phyloP scores from a whole-genome alignment of 2,329 filamentous ascomycete genomes.

The Lachnellula hyalina region DNA sequence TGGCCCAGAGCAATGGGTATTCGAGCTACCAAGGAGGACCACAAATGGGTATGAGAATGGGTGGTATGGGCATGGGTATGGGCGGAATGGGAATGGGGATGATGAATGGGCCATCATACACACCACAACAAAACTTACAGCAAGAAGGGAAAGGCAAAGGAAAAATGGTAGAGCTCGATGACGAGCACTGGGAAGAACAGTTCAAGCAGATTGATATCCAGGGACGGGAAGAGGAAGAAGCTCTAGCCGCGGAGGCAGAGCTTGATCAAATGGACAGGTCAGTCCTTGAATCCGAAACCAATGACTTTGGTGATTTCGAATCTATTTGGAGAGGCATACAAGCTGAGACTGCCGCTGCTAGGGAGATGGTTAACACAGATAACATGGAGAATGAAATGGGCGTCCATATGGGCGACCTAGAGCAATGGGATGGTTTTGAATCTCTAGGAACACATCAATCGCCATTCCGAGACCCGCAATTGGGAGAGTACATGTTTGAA shows the following conservation, averaged over 20 bases:
- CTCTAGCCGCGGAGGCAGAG: slow-evolving; percentile 48
- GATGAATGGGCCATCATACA: slow-evolving; percentile 37
- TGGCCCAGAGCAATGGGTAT: slow-evolving; percentile 39
- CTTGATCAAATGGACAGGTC: slow-evolving; percentile 84
- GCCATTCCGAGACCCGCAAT: slow-evolving; percentile 65
- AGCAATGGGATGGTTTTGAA: slow-evolving; percentile 76
- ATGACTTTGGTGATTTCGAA: slow-evolving; percentile 83
- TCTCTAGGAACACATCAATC: slow-evolving; percentile 58
- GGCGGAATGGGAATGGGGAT: slow-evolving; percentile 39
- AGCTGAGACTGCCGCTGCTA: slow-evolving; percentile 66
- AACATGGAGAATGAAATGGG: slow-evolving; percentile 47
- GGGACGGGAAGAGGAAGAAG: slow-evolving; percentile 40
- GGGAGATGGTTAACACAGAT: slow-evolving; percentile 63
- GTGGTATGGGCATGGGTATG: slow-evolving; percentile 44
- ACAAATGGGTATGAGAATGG: slow-evolving; percentile 47
- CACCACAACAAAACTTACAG: slow-evolving; percentile 40
- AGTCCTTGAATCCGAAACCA: slow-evolving; percentile 66
- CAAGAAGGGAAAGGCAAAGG: slow-evolving; percentile 67
- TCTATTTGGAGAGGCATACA: slow-evolving; percentile 80
- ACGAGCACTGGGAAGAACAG: slow-evolving; percentile 92
- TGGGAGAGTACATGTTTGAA: slow-evolving; percentile 93
- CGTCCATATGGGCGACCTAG: slow-evolving; percentile 66
- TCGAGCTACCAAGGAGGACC: slow-evolving; percentile 50
- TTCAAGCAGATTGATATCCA: slow-evolving; percentile 81
- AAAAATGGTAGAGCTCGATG: slow-evolving; percentile 90